Conservation (phyloP, 129 eudicot genomes). For the Mikania micrantha region DNA sequence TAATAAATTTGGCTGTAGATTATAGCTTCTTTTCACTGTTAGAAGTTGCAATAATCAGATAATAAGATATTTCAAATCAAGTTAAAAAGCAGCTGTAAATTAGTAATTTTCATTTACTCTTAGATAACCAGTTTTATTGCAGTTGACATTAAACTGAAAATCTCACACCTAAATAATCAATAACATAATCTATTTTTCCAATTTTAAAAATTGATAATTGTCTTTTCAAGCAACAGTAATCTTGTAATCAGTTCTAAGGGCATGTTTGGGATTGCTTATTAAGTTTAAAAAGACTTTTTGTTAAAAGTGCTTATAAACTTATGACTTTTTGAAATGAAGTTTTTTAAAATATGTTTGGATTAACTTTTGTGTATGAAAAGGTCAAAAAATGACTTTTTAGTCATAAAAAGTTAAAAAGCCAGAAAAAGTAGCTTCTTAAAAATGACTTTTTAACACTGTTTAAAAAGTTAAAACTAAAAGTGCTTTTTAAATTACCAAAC, state of each 20-base stretch:
- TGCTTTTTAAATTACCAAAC: no score
- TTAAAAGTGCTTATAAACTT: no score
- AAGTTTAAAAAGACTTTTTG: no score
- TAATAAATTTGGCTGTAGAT: background rate
- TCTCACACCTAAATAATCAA: background rate
- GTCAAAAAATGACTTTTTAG: no score
- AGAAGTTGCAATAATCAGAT: background rate
- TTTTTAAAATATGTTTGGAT: no score
- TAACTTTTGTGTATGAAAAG: no score
- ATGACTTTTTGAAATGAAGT: no score
- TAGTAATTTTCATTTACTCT: background rate
- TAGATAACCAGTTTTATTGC: background rate
- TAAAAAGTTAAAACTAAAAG: no score
- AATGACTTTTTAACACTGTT: no score
- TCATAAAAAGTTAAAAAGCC: no score
- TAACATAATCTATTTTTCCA: background rate
- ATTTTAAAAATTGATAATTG: background rate
- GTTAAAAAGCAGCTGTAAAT: background rate
- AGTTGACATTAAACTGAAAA: background rate
- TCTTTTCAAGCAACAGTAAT: background rate
- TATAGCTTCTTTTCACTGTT: background rate
- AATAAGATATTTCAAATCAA: background rate
- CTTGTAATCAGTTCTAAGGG: background rate
- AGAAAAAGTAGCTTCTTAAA: no score
- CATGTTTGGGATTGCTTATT: no score